These are phyloP conservation scores for Lachnellula occidentalis DNA, from an alignment of 2,329 filamentous ascomycete genomes.

Conservation along the genomic window DNA sequence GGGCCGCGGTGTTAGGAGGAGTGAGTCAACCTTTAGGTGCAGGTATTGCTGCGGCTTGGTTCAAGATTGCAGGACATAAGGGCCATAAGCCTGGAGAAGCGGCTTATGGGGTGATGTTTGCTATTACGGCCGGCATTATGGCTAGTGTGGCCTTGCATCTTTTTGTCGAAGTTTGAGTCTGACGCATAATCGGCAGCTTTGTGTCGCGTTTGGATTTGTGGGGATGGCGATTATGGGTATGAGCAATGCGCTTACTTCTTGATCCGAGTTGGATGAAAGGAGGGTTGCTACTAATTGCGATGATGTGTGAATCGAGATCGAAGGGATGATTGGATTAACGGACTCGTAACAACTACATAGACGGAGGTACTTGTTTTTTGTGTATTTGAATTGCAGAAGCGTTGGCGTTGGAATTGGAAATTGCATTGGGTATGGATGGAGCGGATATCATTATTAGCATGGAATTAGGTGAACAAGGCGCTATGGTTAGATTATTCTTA, in stretches of 20 bases:
- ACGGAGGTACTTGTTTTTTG: too few relatives aligned
- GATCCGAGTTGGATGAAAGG: not conserved
- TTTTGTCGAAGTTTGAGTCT: constrained; percentile 80
- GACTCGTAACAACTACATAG: not conserved
- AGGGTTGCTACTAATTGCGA: not conserved
- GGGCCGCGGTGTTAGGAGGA: constrained; percentile 78
- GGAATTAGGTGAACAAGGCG: too few relatives aligned
- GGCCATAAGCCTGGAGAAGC: constrained; percentile 47
- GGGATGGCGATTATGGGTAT: constrained; percentile 85
- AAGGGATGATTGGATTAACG: not conserved
- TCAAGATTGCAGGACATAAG: constrained; percentile 58
- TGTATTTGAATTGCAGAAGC: not conserved
- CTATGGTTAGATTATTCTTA: too few relatives aligned
- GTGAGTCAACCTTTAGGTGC: constrained; percentile 84
- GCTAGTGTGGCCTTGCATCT: constrained; percentile 85
- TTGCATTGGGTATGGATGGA: not conserved
- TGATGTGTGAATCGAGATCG: not conserved
- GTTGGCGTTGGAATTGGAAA: not conserved
- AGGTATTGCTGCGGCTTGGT: constrained; percentile 78
- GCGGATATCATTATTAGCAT: too few relatives aligned
- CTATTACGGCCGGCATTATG: constrained; percentile 89
- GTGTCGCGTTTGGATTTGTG: constrained; percentile 73
- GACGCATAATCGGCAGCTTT: constrained; percentile 72
- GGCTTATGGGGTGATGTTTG: constrained; percentile 80
- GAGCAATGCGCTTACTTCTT: constrained; percentile 76